Conservation (phyloP, 345 rosid species). For the Camelina sativa region DNA sequence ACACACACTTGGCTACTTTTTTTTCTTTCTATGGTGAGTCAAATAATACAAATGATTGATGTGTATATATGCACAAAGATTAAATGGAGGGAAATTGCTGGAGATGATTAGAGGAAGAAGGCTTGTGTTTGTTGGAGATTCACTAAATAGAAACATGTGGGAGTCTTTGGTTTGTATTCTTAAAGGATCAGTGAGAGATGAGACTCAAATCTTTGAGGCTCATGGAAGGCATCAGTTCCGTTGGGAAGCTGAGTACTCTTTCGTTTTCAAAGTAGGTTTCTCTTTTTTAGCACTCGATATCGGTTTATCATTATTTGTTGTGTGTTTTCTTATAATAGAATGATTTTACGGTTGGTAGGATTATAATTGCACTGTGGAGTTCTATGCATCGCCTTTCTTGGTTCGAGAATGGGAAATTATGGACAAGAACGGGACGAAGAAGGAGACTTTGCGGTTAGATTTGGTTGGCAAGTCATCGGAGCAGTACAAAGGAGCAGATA, state of each 20-base stretch:
- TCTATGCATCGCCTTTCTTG: conserved; percentile 90
- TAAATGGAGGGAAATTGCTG: conserved; percentile 66
- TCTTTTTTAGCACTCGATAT: not conserved
- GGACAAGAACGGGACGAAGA: conserved; percentile 61
- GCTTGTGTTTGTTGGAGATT: conserved; percentile 90
- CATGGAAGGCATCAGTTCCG: conserved; percentile 74
- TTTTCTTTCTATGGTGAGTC: not conserved
- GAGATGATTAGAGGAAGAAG: conserved; percentile 84
- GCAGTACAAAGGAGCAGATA: conserved; percentile 73
- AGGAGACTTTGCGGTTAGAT: conserved; percentile 94
- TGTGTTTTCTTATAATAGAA: not conserved
- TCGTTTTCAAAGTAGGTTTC: conserved; percentile 73
- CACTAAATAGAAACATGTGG: conserved; percentile 97
- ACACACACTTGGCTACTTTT: not conserved
- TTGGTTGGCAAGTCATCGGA: conserved; percentile 72
- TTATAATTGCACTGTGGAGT: conserved; percentile 72
- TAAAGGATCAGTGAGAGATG: conserved; percentile 64
- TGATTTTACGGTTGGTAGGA: conserved; percentile 55
- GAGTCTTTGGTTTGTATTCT: conserved; percentile 91
- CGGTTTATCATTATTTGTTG: not conserved
- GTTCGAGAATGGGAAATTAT: conserved; percentile 87
- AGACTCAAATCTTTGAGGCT: conserved; percentile 73
- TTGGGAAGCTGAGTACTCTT: conserved; percentile 86
- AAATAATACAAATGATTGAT: conserved; percentile 1
- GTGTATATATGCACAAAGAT: conserved; percentile 46